Base-by-base conservation (phyloP, 352 stramenopile species). In the Pythium chondricola region DNA sequence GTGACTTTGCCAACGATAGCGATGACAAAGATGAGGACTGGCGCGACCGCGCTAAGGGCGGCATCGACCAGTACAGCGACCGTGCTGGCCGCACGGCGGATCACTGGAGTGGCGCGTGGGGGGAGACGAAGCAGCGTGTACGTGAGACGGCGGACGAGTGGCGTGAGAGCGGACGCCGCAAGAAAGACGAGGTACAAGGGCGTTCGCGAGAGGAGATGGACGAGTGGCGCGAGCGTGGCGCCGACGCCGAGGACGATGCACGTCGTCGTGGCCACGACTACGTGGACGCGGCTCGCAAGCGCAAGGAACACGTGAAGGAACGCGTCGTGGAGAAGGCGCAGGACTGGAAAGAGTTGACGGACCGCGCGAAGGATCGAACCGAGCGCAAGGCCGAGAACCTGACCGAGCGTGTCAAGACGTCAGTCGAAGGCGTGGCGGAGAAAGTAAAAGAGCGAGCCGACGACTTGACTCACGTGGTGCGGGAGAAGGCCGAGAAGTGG, bases 261-360 rank as follows among this genome's bases (percentile, higher is more conserved):
- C 29, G 45, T 22, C 67, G 77, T 11, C 45, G 60, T 13, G 63
- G 51, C 4, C 56, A 71, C 30, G 59, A 73, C 26, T 66, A 55
- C 18, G n/a, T n/a, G n/a, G n/a, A n/a, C n/a, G n/a, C n/a, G n/a
- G n/a, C n/a, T n/a, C n/a, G n/a, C n/a, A n/a, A n/a, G n/a, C n/a
- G n/a, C n/a, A 61, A 65, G 13, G 69, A 80, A 16, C 55, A 67
- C 22, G 48, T 73, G 37, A 68, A 65, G 36, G 49, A 61, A 17
- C 51, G 43, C 14, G 44, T 52, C 7, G 24, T 45, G n/a, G 64
- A 64, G 26, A 76, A 72, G 66, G 40, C 43, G 21, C 45, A 70
- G 9, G 41, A 62, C 22, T 58, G 22, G 40, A 65, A 64, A 32
- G 48, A 69, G 17, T 42, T 29, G 21, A 33, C 45, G 24, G 56